Percentiles rank a stretch among this genome's conserved stretches.
phyloP scores from a whole-genome alignment of 1,284 basidiomycete species.

The Moesziomyces globuligerus region DNA sequence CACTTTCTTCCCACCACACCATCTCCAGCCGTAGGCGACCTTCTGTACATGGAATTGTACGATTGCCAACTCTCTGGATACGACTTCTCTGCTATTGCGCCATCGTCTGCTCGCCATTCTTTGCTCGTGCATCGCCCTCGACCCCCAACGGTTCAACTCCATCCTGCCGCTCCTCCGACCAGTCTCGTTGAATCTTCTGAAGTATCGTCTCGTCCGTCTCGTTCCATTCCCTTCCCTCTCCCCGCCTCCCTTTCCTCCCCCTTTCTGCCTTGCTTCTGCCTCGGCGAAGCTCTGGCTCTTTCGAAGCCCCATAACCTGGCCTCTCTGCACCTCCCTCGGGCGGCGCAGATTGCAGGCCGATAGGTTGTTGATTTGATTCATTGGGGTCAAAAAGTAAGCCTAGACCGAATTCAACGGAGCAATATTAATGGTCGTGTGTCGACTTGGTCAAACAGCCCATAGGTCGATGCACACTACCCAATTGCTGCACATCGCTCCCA shows the following conservation, averaged over 20 bases:
- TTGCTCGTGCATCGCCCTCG: too few species aligned
- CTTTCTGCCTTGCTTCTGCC: not conserved
- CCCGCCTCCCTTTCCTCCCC: not conserved
- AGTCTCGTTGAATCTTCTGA: too few species aligned
- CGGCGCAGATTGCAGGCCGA: slow-evolving; percentile 33
- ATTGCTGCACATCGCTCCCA: slow-evolving; percentile 41
- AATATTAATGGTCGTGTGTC: slow-evolving; percentile 53
- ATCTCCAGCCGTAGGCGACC: too few species aligned
- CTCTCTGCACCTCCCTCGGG: slow-evolving; percentile 18
- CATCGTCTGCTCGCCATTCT: too few species aligned
- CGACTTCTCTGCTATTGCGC: too few species aligned
- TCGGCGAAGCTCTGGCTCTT: slow-evolving; percentile 22
- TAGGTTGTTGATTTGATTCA: slow-evolving; percentile 36
- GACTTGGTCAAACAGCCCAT: slow-evolving; percentile 23
- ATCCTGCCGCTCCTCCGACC: too few species aligned
- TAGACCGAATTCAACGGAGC: slow-evolving; percentile 25
- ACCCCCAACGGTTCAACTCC: too few species aligned
- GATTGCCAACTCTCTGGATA: too few species aligned
- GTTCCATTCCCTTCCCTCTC: not conserved
- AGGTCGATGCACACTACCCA: slow-evolving; percentile 52
- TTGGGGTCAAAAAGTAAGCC: slow-evolving; percentile 55
- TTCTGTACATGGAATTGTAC: too few species aligned
- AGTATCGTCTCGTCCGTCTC: not conserved
- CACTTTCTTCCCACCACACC: too few species aligned
- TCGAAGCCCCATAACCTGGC: slow-evolving; percentile 48